Conservation (phyloP, 176 grass and related monocot genomes). For the Pontederia crassipes region DNA sequence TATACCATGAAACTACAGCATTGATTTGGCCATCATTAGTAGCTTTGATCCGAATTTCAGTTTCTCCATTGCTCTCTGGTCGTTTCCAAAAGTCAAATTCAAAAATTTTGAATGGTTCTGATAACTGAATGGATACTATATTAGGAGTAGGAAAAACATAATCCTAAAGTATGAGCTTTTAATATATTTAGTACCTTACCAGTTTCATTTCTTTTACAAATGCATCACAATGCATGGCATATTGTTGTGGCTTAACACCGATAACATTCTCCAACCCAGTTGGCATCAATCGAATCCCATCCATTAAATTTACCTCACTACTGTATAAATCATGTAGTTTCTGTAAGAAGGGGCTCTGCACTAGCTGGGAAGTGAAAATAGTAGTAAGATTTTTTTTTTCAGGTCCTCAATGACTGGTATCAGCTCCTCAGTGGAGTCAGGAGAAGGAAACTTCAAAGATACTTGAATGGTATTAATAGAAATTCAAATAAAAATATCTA, state of each 20-base stretch:
- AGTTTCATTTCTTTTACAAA: slow-evolving; percentile 56
- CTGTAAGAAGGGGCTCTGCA: slow-evolving; percentile 67
- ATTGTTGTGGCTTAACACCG: slow-evolving; percentile 58
- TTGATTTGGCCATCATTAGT: slow-evolving; percentile 44
- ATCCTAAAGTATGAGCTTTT: slow-evolving; percentile 2
- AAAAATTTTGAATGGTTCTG: slow-evolving; percentile 98
- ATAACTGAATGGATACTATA: slow-evolving; percentile 50
- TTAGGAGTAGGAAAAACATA: slow-evolving; percentile 29
- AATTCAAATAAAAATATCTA: too few relatives aligned
- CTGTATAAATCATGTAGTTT: slow-evolving; percentile 80
- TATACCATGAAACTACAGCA: slow-evolving; percentile 90
- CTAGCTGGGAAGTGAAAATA: slow-evolving; percentile 43
- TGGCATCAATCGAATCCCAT: slow-evolving; percentile 64
- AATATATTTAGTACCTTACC: slow-evolving; percentile 31
- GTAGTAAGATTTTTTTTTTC: slow-evolving; percentile 22
- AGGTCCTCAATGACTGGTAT: neutral
- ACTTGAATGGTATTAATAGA: too few relatives aligned
- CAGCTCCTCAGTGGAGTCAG: neutral
- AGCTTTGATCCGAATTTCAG: slow-evolving; percentile 43
- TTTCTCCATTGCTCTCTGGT: slow-evolving; percentile 67
- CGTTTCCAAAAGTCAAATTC: slow-evolving; percentile 91
- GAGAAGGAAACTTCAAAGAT: neutral
- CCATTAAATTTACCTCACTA: slow-evolving; percentile 52
- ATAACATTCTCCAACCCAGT: slow-evolving; percentile 32
- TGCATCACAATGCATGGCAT: slow-evolving; percentile 82